Conservation (phyloP, 2,329 filamentous ascomycete genomes). For the Basipetospora chlamydospora region DNA sequence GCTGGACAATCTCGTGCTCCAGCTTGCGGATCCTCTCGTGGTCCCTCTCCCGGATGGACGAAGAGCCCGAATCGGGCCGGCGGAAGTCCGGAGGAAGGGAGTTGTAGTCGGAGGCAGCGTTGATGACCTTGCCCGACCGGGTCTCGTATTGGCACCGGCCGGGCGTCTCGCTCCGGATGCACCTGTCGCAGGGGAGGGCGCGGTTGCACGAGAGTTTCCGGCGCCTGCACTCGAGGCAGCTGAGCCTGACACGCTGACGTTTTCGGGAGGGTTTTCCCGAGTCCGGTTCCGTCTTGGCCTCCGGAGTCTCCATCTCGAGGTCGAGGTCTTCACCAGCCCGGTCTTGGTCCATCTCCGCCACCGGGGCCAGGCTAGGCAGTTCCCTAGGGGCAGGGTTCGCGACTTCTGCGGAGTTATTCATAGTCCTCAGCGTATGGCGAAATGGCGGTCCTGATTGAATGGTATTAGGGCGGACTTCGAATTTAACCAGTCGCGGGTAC, state of each 20-base stretch:
- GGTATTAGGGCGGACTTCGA: no score
- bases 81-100: slow-evolving; percentile 27
- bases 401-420: no score
- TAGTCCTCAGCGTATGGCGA: no score
- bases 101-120: slow-evolving; percentile 23
- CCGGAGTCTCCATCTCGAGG: not conserved
- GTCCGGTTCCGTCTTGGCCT: not conserved
- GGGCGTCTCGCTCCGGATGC: slow-evolving; percentile 46
- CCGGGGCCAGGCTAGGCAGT: no score
- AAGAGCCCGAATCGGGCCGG: slow-evolving; percentile 24
- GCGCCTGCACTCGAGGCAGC: slow-evolving; percentile 45
- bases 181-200: slow-evolving; percentile 46
- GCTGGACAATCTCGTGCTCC: slow-evolving; percentile 42
- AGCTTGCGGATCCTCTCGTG: slow-evolving; percentile 44
- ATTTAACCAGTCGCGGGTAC: no score
- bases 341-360: not conserved
- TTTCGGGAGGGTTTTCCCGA: slow-evolving; percentile 21
- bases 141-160: slow-evolving; percentile 46
- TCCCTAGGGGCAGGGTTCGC: no score
- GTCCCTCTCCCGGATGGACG: slow-evolving; percentile 29
- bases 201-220: slow-evolving; percentile 48
- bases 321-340: not conserved
- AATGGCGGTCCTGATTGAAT: no score
- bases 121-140: slow-evolving; percentile 34
- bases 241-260: slow-evolving; percentile 43